Base-by-base conservation (phyloP, 495 filamentous ascomycete species). In the Trichoderma reesei region DNA sequence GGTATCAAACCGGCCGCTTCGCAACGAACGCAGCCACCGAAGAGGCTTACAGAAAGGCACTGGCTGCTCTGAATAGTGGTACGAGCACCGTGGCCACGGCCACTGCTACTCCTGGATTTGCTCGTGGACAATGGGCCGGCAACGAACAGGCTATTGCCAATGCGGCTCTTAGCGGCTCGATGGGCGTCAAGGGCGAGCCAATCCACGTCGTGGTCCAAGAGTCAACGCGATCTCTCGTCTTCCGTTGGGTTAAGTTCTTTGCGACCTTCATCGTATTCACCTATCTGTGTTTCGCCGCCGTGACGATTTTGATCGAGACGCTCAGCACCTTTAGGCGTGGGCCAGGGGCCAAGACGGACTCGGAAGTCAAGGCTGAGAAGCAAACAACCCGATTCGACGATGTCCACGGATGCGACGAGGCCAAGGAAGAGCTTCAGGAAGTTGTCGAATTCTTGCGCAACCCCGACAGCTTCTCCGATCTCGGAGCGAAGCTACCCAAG, bases 161-260 rank as follows among this genome's bases (percentile, higher is more conserved):
- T 34, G 51, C 51, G 11, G 51, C 51, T 13, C 51, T 56, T n/a
- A 56, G 51, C 26, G 51, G 51, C 9, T 56, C 51, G 14, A 65
- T 73, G 16, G 67, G 71, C 41, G 65, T 72, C 3, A 67, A 92
- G 75, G 85, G 86, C 41, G 83, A 85, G 51, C 94, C 92, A 14
- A 79, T 98, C 41, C 90, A 98, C 71, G 94, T 98, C 20, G 91
- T 98, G 20, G 91, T 98, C n/a, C 92, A 97, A 66, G 92, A 98
- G 70, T 89, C 90, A 16, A 78, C 89, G 41, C 85, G 90, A 61
- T 85, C 84, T 66, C 80, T 79, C 6, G 78, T 96, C 60, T 95
- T 97, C 74, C 89, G 90, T 71, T 96, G 91, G 92, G 78, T 92
- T 71, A 95, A 90, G 69, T 95, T 96, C 68, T 59, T 95, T 20